Conservation (phyloP, 352 stramenopile species). For the Pythium guiyangense region DNA sequence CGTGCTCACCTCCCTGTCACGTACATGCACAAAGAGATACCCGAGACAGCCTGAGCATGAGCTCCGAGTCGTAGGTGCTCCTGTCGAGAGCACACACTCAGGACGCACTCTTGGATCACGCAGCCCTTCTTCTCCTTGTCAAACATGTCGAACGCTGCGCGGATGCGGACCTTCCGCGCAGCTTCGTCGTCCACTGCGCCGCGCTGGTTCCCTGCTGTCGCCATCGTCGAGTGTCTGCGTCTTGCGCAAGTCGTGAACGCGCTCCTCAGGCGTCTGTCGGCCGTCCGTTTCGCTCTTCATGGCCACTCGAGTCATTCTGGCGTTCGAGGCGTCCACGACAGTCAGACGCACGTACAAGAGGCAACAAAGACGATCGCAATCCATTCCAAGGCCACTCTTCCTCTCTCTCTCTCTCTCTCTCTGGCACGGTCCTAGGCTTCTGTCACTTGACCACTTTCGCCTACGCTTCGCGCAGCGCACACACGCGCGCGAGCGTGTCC, state of each 20-base stretch:
- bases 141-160: constrained; percentile 87
- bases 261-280: no score
- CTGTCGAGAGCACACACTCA: neutral
- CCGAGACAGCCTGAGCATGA: no score
- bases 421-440: neutral
- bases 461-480: neutral
- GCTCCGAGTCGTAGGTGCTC: no score
- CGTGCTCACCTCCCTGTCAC: constrained; percentile 78
- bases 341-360: neutral
- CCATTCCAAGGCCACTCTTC: neutral
- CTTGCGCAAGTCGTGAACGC: no score
- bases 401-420: neutral
- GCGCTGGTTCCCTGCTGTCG: constrained; percentile 24
- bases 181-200: constrained; percentile 32
- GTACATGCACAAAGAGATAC: neutral
- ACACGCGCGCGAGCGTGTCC: constrained; percentile 11
- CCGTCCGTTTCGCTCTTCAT: no score
- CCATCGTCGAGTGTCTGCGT: constrained; percentile 2
- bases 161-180: constrained; percentile 53
- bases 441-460: neutral
- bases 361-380: neutral
- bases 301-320: no score
- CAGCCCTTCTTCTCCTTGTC: constrained; percentile 90
- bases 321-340: no score
- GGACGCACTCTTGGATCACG: constrained; percentile 80